Percentiles rank a stretch among this genome's conserved stretches.
phyloP scores from a whole-genome alignment of 306 rosid genomes.

The Cyclanthera cordifolia region DNA sequence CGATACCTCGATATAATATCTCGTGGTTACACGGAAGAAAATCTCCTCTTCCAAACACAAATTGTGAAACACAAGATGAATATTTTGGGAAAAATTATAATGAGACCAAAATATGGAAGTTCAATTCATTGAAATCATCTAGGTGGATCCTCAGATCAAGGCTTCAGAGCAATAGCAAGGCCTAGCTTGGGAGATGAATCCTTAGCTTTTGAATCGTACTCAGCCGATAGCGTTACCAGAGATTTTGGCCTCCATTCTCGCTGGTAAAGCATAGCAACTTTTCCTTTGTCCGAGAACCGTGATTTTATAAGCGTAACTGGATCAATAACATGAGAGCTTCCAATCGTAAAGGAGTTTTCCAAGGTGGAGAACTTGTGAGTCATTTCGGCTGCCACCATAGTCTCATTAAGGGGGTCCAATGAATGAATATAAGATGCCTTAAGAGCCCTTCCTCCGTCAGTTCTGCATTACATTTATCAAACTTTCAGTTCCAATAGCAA shows the following conservation, averaged over 20 bases:
- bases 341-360: conserved; percentile 64
- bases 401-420: conserved; percentile 43
- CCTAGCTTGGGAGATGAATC: conserved; percentile 58
- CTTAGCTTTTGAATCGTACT: conserved; percentile 58
- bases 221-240: conserved; percentile 60
- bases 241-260: conserved; percentile 90
- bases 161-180: conserved; percentile 75
- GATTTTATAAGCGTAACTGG: conserved; percentile 48
- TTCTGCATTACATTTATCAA: conserved; percentile 36
- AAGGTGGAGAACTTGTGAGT: conserved; percentile 46
- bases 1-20: conserved; percentile 5
- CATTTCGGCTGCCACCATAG: conserved; percentile 72
- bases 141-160: conserved; percentile 25
- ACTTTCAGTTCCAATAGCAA: neutral
- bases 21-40: conserved; percentile 8
- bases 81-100: neutral
- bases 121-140: neutral
- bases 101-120: neutral
- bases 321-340: conserved; percentile 59
- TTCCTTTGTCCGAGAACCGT: conserved; percentile 63
- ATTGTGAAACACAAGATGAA: neutral
- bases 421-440: conserved; percentile 77
- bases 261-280: conserved; percentile 61
- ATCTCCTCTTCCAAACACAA: conserved; percentile 5
- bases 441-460: conserved; percentile 61